Evolutionary conservation across 345 rosid genomes (phyloP).

Genomic region (Eucalyptus coolabah): DNA sequence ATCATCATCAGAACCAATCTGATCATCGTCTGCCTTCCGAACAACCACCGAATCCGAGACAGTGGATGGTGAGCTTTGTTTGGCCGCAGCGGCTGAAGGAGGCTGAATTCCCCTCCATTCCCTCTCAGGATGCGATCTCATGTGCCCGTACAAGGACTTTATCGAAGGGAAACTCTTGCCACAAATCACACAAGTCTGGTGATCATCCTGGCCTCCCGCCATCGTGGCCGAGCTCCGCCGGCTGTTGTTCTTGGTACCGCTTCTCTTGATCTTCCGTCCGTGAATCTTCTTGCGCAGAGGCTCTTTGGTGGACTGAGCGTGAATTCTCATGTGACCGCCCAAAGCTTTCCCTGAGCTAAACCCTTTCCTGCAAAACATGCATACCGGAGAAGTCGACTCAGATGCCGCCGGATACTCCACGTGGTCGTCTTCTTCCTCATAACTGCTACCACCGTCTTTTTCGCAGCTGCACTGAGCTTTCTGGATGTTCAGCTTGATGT

Average conservation of each 20-base stretch:
- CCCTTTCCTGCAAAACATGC: background rate
- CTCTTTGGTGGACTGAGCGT: background rate
- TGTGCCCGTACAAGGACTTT: conserved; percentile 37
- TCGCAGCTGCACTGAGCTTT: background rate
- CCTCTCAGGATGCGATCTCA: conserved; percentile 37
- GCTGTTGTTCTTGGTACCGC: background rate
- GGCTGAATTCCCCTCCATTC: conserved; percentile 32
- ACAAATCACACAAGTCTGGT: conserved; percentile 12
- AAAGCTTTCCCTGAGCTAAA: background rate
- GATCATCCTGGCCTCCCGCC: background rate
- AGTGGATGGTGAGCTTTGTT: background rate
- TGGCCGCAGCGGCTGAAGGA: background rate
- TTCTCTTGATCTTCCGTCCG: background rate
- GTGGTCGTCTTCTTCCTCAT: background rate
- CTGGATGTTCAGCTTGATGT: background rate
- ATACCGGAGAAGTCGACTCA: background rate
- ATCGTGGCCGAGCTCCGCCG: background rate
- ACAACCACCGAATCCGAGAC: background rate
- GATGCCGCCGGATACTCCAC: background rate
- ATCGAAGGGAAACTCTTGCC: conserved; percentile 18
- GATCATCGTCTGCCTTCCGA: background rate
- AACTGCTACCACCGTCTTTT: background rate
- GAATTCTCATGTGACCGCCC: conserved; percentile 6
- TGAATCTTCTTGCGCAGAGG: background rate
- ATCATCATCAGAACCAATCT: background rate